Base-by-base conservation (phyloP, 2,329 filamentous ascomycete genomes). In the Talaromyces sp. region DNA sequence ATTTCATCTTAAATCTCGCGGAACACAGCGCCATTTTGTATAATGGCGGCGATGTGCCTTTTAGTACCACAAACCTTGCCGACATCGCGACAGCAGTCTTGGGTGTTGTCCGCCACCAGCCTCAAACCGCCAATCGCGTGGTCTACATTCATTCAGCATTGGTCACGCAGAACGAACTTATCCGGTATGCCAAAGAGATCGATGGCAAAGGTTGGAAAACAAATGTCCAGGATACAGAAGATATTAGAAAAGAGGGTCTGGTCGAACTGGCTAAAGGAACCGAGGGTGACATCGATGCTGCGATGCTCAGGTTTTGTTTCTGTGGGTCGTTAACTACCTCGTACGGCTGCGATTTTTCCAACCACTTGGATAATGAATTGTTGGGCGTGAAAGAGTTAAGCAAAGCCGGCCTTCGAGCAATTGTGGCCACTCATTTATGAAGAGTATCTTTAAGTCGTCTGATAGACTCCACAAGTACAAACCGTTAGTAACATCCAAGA, bases 61-160 rank as follows among this genome's bases (percentile, higher is more conserved):
- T 86, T 69, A 82, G 77, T 55, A 60, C 77, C 10, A 84, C 84
- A 0, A 82, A 77, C 0, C 73, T 87, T 0, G 64, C 68, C 0
- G 76, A 76, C 1, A 68, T 86, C 17, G 84, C 71, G 0, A 72
- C 79, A 25, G 81, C 78, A 1, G 75, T 87, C 0, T 78, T 80
- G 0, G 80, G 78, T 0, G 72, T 85, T 1, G 69, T 86, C 1
- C 61, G 67, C 8, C 75, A 85, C 57, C 79, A 77, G 0, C 77
- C 81, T 2, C 79, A 83, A 68, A 86, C 84, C 0, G 79, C 78
- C 69, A 86, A 88, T 68, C 74, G 78, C 4, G 61, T 69, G 2
- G 74, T 87, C 2, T 77, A 76, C 62, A 71, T 84, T n/a, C 69
- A 81, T 7, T 77, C 80, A 28, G 70, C 77, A 10, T 70, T 75